Percentiles rank a stretch among this genome's conserved stretches.
These are phyloP conservation scores for Aspergillus affinis DNA, from an alignment of 495 filamentous ascomycete species.

Conservation along the genomic window DNA sequence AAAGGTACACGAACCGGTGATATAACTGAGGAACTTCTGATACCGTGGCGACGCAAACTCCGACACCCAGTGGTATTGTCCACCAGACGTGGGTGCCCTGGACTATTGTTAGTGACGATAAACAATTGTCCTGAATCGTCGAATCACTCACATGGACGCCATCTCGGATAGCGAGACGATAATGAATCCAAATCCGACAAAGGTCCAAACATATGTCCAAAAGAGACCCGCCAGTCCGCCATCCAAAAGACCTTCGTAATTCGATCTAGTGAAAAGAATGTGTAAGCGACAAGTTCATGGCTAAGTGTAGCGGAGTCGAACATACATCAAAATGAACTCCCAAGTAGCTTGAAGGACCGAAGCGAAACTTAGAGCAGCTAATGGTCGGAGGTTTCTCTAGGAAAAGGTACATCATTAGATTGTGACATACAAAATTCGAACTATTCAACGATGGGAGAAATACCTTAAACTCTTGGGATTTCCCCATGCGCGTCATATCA, in stretches of 20 bases:
- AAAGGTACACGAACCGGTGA: constrained; percentile 22
- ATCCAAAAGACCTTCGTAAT: constrained; percentile 17
- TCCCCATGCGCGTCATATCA: constrained; percentile 43
- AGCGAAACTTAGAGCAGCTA: constrained; percentile 48
- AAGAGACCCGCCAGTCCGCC: constrained; percentile 20
- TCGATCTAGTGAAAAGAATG: too few relatives aligned
- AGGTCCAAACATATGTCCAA: constrained; percentile 20
- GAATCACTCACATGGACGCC: constrained; percentile 27
- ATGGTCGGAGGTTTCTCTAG: constrained; percentile 47
- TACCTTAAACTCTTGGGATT: constrained; percentile 41
- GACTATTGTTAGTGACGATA: neutral
- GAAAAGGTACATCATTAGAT: too few relatives aligned
- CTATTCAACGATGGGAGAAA: too few relatives aligned
- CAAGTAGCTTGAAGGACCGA: constrained; percentile 50
- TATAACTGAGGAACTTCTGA: constrained; percentile 44
- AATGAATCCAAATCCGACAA: constrained; percentile 21
- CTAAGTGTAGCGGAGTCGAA: too few relatives aligned
- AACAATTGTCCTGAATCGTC: neutral
- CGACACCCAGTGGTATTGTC: constrained; percentile 38
- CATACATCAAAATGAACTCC: constrained; percentile 42
- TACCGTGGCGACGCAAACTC: constrained; percentile 30
- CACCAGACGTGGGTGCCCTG: constrained; percentile 39
- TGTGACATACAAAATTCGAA: too few relatives aligned
- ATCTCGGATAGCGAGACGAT: constrained; percentile 30
- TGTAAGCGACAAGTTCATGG: too few relatives aligned